Conservation (phyloP, 108 stramenopile genomes). For the Nitzschia palea region DNA sequence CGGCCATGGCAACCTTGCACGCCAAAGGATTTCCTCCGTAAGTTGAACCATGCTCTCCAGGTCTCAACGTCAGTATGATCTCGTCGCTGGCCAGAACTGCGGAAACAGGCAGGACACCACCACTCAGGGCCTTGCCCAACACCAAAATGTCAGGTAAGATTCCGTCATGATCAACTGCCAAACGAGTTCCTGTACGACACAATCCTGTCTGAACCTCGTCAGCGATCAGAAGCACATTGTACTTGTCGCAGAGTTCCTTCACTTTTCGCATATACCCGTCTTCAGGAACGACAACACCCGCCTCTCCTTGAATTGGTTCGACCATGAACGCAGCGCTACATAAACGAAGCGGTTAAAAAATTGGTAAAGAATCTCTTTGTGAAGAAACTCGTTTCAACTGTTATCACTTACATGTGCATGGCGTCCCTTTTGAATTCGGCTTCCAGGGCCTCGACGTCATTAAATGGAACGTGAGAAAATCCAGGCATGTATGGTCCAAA, state of each 20-base stretch:
- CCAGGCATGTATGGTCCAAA: conserved; percentile 98
- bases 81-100: conserved; percentile 95
- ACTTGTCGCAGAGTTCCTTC: conserved; percentile 86
- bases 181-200: conserved; percentile 90
- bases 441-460: conserved; percentile 86
- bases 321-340: conserved; percentile 99
- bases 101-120: conserved; percentile 96
- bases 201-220: conserved; percentile 99
- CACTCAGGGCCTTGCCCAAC: conserved; percentile 95
- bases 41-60: conserved; percentile 99
- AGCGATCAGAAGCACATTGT: conserved; percentile 96
- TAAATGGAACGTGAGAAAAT: conserved; percentile 89
- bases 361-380: background rate
- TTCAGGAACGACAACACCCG: conserved; percentile 97
- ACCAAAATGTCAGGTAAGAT: conserved; percentile 96
- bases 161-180: conserved; percentile 91
- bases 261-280: conserved; percentile 95
- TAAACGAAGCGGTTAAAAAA: background rate
- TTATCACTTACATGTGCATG: conserved; percentile 26
- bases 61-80: conserved; percentile 96
- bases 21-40: conserved; percentile 99
- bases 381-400: too few relatives aligned
- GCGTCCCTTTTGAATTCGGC: conserved; percentile 83
- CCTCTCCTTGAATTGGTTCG: conserved; percentile 99
- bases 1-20: conserved; percentile 96